Evolutionary conservation across 176 grass and related monocot species (phyloP), one percentile per base, ranked within the genome.

Genomic region (Aegilops bicornis): DNA sequence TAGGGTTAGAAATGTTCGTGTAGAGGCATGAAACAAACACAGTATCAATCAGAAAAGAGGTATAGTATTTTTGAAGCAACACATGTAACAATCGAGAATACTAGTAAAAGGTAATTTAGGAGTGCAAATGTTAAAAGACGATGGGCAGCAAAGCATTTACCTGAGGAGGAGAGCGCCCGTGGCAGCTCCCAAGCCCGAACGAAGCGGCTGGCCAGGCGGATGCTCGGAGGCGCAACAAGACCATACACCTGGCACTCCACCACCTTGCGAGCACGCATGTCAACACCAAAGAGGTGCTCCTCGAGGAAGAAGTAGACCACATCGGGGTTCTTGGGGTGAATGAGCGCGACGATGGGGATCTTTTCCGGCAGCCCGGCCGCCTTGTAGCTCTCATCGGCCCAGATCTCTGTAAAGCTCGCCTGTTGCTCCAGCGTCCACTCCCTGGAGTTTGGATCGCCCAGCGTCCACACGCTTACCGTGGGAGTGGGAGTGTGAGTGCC

Each of bases 151-250:
- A 23, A 23, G 58, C 12, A 45, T 25, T 45, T 47, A 74, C 73
- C 73, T 52, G 43, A 76, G 73, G 43, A 76, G 73, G 73, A 50
- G 73, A 76, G 42, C 45, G 72, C 72, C 72, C 72, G 72, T 12
- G 72, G 72, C 23, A 75, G 23, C 42, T 75, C 72, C 72, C 72
- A 75, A 27, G 72, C 23, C 72, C 72, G 42, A 24, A 75, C 72
- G 42, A 75, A 75, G 43, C 73, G 73, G 45, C 13, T 76, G 43
- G 73, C 73, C 24, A 76, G 50, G 24, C 25, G 3, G 24, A 16
- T 52, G 73, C 73, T 76, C 14, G 73, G 73, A 25, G 73, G 73
- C 25, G 73, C 73, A 76, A 76, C 73, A 9, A 76, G 25, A 15
- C 43, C 73, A 52, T 76, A 76, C 43, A 76, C 43, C 43, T 76